These are phyloP conservation scores for Suillus discolor DNA, from an alignment of 768 basidiomycete species.

Conservation along the genomic window DNA sequence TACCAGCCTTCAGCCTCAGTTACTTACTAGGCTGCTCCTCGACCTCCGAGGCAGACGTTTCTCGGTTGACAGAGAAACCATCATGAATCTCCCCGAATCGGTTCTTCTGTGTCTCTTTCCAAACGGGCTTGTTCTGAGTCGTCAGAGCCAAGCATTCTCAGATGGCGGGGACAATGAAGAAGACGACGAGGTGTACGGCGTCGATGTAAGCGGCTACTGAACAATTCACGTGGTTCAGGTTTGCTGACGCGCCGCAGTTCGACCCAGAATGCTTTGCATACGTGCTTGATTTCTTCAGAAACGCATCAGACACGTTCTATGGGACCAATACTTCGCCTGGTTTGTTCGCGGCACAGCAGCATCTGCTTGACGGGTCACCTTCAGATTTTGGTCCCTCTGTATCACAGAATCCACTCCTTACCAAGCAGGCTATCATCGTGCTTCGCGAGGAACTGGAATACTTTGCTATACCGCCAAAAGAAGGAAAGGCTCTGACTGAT, in stretches of 20 bases:
- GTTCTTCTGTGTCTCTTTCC: conserved; percentile 96
- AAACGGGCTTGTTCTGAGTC: conserved; percentile 91
- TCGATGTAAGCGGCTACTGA: conserved; percentile 74
- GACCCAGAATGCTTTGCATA: conserved; percentile 96
- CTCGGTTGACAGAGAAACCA: conserved; percentile 93
- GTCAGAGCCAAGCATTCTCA: conserved; percentile 76
- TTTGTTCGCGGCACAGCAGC: conserved; percentile 76
- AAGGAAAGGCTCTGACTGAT: conserved; percentile 64
- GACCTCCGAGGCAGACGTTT: conserved; percentile 92
- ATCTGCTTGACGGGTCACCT: conserved; percentile 66
- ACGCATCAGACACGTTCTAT: conserved; percentile 89
- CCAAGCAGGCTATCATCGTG: conserved; percentile 98
- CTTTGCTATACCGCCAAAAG: conserved; percentile 89
- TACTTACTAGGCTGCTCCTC: conserved; percentile 85
- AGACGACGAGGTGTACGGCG: conserved; percentile 91
- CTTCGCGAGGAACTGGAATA: conserved; percentile 98
- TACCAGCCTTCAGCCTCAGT: conserved; percentile 79
- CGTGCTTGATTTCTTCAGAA: conserved; percentile 90
- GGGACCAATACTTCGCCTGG: conserved; percentile 76
- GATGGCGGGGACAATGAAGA: conserved; percentile 77
- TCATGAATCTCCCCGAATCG: conserved; percentile 98
- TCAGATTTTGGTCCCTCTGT: conserved; percentile 63
- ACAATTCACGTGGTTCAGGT: conserved; percentile 7
- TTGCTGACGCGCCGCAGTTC: conserved; percentile 57
- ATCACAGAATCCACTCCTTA: conserved; percentile 87